Evolutionary conservation across 1,139 yeast species (phyloP).

Genomic region (Kodamaea anthophila): DNA sequence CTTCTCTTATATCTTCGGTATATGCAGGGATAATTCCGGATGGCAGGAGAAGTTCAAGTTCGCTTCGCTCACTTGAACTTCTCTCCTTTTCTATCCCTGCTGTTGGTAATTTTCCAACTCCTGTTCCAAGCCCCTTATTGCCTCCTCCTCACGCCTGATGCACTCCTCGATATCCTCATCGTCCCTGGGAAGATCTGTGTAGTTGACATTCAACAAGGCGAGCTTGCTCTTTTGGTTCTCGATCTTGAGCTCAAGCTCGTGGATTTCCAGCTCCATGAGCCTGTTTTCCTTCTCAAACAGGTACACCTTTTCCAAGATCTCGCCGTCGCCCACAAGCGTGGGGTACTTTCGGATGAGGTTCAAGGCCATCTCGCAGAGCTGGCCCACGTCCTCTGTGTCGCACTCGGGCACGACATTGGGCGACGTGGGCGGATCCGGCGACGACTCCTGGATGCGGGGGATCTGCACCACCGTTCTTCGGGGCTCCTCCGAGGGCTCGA

Average conservation of each 20-base stretch:
- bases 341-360: constrained; percentile 25
- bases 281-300: constrained; percentile 19
- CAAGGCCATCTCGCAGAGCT: constrained; percentile 17
- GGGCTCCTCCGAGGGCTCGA: constrained; percentile 16
- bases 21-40: no score
- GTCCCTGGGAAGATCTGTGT: constrained; percentile 17
- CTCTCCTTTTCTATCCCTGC: no score
- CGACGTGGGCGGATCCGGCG: constrained; percentile 6
- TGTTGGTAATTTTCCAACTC: constrained; percentile 21
- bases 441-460: constrained; percentile 5
- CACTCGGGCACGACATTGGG: constrained; percentile 9
- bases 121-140: constrained; percentile 26
- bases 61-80: no score
- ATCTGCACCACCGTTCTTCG: constrained; percentile 10
- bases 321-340: constrained; percentile 20
- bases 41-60: no score
- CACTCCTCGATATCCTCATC: constrained; percentile 26
- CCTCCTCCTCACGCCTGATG: constrained; percentile 29
- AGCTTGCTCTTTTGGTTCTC: constrained; percentile 25
- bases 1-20: no score
- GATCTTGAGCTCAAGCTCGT: constrained; percentile 21
- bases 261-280: constrained; percentile 20
- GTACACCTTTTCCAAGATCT: constrained; percentile 16
- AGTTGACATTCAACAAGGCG: constrained; percentile 21
- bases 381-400: constrained; percentile 12